These are phyloP conservation scores for Arthrobotrys megalospora DNA, from an alignment of 2,329 filamentous ascomycete species.

Conservation along the genomic window DNA sequence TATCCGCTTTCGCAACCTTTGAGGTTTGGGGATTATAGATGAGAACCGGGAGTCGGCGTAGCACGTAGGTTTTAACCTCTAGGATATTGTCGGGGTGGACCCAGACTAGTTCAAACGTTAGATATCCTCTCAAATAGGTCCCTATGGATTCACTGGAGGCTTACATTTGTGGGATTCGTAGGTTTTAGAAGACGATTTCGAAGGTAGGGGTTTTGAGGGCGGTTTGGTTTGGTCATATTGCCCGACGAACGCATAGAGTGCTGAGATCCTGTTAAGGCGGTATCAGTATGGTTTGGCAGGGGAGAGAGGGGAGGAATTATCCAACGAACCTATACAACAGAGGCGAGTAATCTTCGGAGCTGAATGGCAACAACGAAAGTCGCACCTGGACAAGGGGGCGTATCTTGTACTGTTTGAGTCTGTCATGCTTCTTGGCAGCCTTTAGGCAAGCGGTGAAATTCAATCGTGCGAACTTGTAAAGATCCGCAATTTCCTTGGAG, in stretches of 20 bases:
- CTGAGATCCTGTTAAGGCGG: conserved; percentile 75
- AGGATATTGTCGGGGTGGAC: conserved; percentile 94
- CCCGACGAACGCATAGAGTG: conserved; percentile 95
- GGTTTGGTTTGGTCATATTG: conserved; percentile 74
- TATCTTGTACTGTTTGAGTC: conserved; percentile 87
- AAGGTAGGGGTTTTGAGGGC: conserved; percentile 26
- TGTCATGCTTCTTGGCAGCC: conserved; percentile 98
- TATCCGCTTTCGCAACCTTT: conserved; percentile 83
- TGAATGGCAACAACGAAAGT: conserved; percentile 89
- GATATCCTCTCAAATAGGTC: conserved; percentile 20
- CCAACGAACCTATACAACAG: conserved; percentile 78
- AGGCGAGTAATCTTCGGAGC: conserved; percentile 93
- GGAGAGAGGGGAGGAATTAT: neutral
- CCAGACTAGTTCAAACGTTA: conserved; percentile 77
- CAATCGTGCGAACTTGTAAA: conserved; percentile 94
- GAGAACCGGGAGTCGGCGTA: conserved; percentile 89
- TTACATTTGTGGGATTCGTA: conserved; percentile 90
- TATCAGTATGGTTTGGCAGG: conserved; percentile 9
- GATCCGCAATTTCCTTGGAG: conserved; percentile 89
- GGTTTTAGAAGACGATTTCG: conserved; percentile 70
- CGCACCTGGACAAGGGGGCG: conserved; percentile 92
- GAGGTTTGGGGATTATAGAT: conserved; percentile 91
- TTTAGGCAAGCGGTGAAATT: conserved; percentile 99
- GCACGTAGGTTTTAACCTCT: conserved; percentile 95
- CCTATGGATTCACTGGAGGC: conserved; percentile 64